Evolutionary conservation across 495 filamentous ascomycete genomes (phyloP).

Genomic region (Podospora sp.): DNA sequence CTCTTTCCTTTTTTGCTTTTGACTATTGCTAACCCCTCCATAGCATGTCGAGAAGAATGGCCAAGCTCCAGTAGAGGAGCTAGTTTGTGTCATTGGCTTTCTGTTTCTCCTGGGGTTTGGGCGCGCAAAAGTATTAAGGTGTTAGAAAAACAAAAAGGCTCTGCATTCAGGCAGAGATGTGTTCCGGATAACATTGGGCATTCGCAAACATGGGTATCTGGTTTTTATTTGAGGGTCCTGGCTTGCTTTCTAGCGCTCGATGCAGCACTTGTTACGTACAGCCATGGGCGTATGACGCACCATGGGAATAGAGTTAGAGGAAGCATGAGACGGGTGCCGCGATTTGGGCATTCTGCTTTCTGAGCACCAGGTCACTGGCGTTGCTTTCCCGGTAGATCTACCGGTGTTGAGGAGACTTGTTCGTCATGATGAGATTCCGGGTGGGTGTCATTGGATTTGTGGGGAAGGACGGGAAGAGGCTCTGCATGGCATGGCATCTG

Average conservation of each 20-base stretch:
- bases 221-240: not conserved
- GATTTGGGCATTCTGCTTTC: not conserved
- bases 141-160: not conserved
- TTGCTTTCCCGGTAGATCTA: too few species aligned
- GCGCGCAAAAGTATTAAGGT: not conserved
- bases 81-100: not conserved
- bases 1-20: slow-evolving; percentile 1
- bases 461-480: not conserved
- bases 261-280: not conserved
- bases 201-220: not conserved
- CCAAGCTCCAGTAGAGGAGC: slow-evolving; percentile 32
- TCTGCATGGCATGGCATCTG: not conserved
- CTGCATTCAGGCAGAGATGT: not conserved
- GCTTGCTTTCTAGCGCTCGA: not conserved
- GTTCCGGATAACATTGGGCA: not conserved
- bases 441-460: not conserved
- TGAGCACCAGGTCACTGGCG: not conserved
- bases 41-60: slow-evolving; percentile 53
- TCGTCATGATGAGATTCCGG: not conserved
- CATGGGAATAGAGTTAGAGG: not conserved
- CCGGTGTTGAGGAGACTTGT: not conserved
- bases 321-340: not conserved
- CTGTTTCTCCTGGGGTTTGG: not conserved
- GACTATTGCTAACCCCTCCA: slow-evolving; percentile 27
- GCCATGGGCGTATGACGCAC: not conserved